Evolutionary conservation across 148 eudicot genomes (phyloP).

Genomic region (Fagopyrum homotropicum): DNA sequence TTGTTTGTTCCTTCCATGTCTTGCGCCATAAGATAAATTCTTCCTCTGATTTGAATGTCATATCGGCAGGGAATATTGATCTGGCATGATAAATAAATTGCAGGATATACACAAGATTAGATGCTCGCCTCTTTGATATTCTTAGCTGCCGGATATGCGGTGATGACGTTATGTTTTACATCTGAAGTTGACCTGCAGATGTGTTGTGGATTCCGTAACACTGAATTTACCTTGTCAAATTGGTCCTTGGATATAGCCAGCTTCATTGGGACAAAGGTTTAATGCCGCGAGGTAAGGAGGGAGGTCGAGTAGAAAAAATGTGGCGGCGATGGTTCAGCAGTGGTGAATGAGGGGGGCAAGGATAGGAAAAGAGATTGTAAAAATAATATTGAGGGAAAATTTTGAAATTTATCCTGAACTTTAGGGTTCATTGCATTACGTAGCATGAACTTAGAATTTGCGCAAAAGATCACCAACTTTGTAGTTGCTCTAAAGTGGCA

Average conservation of each 20-base stretch:
- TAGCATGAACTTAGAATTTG: too few species aligned
- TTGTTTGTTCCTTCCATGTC: conserved; percentile 11
- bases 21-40: conserved; percentile 3
- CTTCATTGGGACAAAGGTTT: conserved; percentile 24
- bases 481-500: too few species aligned
- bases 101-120: too few species aligned
- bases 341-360: conserved; percentile 5
- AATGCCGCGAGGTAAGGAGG: neutral
- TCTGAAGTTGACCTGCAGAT: conserved; percentile 87
- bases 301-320: conserved; percentile 8
- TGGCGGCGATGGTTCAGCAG: conserved; percentile 1
- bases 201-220: conserved; percentile 71
- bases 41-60: neutral
- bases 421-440: too few species aligned
- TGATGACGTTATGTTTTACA: conserved; percentile 79
- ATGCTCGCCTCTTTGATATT: conserved; percentile 45
- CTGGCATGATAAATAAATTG: conserved; percentile 50
- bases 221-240: conserved; percentile 39
- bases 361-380: conserved; percentile 7
- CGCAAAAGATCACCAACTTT: too few species aligned
- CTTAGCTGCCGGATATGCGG: conserved; percentile 96
- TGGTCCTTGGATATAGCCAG: conserved; percentile 50
- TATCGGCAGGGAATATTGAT: conserved; percentile 58
- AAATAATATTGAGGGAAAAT: neutral
- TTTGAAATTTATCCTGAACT: too few species aligned